Percentiles rank a stretch among this genome's conserved stretches.
phyloP scores from a whole-genome alignment of 2,329 filamentous ascomycete genomes.

The Dactylonectria estremocensis region DNA sequence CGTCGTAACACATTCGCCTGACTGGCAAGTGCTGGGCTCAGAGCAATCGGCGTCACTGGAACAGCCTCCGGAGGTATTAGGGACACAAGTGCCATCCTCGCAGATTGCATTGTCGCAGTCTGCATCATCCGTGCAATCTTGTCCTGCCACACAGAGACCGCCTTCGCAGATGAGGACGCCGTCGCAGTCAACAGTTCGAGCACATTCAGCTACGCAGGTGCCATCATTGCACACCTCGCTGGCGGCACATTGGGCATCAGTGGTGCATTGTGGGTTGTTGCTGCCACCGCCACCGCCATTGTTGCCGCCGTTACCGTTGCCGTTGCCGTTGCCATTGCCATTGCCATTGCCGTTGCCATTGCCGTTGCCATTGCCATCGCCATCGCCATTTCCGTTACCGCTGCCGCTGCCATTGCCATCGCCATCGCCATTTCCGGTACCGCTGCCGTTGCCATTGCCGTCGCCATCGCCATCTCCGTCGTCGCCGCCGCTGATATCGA shows the following conservation, averaged over 20 bases:
- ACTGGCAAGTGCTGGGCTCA: neutral
- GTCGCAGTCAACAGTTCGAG: neutral
- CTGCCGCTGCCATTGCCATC: constrained; percentile 18
- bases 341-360: neutral
- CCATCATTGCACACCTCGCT: neutral
- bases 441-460: constrained; percentile 2
- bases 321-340: neutral
- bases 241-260: constrained; percentile 4
- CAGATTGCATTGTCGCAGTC: neutral
- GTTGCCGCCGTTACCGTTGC: neutral
- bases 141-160: neutral
- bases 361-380: neutral
- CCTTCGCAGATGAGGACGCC: neutral
- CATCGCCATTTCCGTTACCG: neutral
- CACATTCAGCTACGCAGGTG: neutral
- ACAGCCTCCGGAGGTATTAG: neutral
- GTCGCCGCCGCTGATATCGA: neutral
- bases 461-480: neutral
- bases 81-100: neutral
- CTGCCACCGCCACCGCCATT: neutral
- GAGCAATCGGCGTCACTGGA: neutral
- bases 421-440: constrained; percentile 11
- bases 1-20: neutral
- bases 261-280: neutral
- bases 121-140: neutral